A percentile compares a stretch with the other conserved stretches of the same genome.
These are phyloP conservation scores for Ophiostoma tasmaniense DNA, from an alignment of 2,329 filamentous ascomycete genomes.

Conservation along the genomic window DNA sequence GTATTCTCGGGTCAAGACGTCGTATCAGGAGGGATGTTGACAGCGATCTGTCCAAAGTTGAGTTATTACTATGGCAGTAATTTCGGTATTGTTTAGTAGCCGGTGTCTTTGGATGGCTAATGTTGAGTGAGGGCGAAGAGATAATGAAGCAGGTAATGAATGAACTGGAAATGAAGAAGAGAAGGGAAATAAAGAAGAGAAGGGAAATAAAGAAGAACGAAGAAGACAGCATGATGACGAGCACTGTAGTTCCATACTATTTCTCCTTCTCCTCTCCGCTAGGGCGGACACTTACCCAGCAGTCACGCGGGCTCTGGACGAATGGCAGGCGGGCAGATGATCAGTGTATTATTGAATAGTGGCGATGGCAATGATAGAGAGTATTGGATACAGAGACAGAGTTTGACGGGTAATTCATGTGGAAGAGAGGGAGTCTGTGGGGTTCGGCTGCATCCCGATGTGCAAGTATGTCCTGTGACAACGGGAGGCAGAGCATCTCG, in stretches of 20 bases:
- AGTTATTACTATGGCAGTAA: background rate
- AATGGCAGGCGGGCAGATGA: background rate
- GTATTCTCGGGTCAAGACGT: slow-evolving; percentile 14
- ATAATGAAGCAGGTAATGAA: too few species aligned
- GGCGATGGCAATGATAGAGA: background rate
- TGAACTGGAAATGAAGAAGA: too few species aligned
- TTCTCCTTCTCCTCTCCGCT: background rate
- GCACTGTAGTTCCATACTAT: background rate
- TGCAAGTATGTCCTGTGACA: background rate
- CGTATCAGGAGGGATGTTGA: background rate
- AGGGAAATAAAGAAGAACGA: background rate
- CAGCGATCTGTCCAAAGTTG: background rate
- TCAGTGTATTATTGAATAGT: background rate
- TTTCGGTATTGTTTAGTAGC: background rate
- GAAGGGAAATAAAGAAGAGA: background rate
- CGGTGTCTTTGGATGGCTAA: too few species aligned
- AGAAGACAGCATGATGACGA: background rate
- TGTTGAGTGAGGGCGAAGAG: background rate
- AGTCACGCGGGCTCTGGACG: slow-evolving; percentile 10
- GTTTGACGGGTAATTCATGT: background rate
- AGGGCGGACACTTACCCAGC: background rate
- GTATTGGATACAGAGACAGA: too few species aligned
- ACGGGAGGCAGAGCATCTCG: background rate
- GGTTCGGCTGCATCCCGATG: slow-evolving; percentile 9
- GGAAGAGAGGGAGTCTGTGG: background rate